A percentile compares a stretch with the other conserved stretches of the same genome.
Conservation (phyloP, 768 basidiomycete species). For the Lactifluus volemus region DNA sequence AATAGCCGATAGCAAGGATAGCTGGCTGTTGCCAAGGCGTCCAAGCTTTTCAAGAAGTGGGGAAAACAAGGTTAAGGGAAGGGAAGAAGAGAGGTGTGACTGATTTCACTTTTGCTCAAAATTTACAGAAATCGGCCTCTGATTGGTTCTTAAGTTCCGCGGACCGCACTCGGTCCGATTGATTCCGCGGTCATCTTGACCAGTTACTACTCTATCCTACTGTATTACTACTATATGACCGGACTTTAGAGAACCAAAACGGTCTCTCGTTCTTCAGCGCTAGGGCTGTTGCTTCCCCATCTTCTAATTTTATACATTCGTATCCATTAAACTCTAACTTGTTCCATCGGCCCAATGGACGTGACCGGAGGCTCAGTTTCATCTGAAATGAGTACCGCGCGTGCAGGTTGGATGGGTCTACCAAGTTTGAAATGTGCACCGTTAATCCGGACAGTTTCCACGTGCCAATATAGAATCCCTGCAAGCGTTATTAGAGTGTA, state of each 20-base stretch:
- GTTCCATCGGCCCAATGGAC: slow-evolving; percentile 80
- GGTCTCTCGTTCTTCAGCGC: slow-evolving; percentile 75
- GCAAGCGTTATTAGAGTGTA: neutral
- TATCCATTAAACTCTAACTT: slow-evolving; percentile 68
- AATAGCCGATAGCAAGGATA: neutral
- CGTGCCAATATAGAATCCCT: slow-evolving; percentile 67
- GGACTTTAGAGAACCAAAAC: slow-evolving; percentile 93
- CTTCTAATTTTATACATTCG: slow-evolving; percentile 65
- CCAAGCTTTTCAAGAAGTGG: neutral
- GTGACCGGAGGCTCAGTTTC: slow-evolving; percentile 60
- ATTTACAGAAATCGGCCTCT: neutral
- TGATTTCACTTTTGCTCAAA: neutral
- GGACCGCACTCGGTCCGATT: neutral
- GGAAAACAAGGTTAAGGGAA: slow-evolving; percentile 10
- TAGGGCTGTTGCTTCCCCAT: slow-evolving; percentile 62
- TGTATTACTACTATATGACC: slow-evolving; percentile 41
- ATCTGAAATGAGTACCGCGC: slow-evolving; percentile 64
- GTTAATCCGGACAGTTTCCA: slow-evolving; percentile 62
- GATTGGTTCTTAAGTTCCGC: slow-evolving; percentile 4
- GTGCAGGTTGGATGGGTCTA: slow-evolving; percentile 35
- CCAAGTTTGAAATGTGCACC: slow-evolving; percentile 54
- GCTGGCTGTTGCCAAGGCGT: slow-evolving; percentile 12
- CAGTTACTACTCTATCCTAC: slow-evolving; percentile 13
- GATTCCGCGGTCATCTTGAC: neutral
- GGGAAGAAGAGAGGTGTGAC: neutral